Evolutionary conservation across 805 yeast genomes (phyloP), one percentile per base, ranked within the genome.

Genomic region (Isabelozyma gotoi): DNA sequence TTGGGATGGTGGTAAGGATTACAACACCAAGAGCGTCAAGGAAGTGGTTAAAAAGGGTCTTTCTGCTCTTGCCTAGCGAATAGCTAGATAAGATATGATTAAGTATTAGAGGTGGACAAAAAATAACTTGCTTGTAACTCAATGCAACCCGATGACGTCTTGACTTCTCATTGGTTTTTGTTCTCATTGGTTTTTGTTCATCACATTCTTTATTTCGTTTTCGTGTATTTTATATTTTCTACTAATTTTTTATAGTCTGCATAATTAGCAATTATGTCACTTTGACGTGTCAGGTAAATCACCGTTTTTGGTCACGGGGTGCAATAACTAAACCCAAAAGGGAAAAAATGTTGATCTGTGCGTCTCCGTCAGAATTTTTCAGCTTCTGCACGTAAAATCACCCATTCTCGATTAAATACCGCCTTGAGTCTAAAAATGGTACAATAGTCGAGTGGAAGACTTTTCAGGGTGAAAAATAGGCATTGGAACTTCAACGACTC

Each of bases 1-100:
- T 17, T 88, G 96, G 95, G 88, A 84, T 51, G 94, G 88, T 45
- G 88, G 86, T 19, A 57, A 63, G 39, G 75, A 71, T 41, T 71
- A 67, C 48, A 67, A 68, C 47, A 51, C 54, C 19, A 55, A 60
- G 29, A 67, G 56, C 37, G 20, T 63, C 31, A 66, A 65, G 41
- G 73, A 68, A 16, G 56, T 66, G 5, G 40, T 60, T n/a, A 55
- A 55, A 36, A 71, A 67, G 49, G 50, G 60, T 44, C 43, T 59
- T 1, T 63, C 71, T 5, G 63, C 65, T 44, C 46, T 71, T 27
- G 73, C 74, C 3, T 70, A 51, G 43, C 21, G 29, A 24, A 15
- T 16, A 21, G 4, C n/a, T n/a, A n/a, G n/a, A n/a, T n/a, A n/a
- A n/a, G n/a, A n/a, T n/a, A n/a, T n/a, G n/a, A n/a, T n/a, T n/a